Base-by-base conservation (phyloP, 208 protist species). In the Crithidia bombi region DNA sequence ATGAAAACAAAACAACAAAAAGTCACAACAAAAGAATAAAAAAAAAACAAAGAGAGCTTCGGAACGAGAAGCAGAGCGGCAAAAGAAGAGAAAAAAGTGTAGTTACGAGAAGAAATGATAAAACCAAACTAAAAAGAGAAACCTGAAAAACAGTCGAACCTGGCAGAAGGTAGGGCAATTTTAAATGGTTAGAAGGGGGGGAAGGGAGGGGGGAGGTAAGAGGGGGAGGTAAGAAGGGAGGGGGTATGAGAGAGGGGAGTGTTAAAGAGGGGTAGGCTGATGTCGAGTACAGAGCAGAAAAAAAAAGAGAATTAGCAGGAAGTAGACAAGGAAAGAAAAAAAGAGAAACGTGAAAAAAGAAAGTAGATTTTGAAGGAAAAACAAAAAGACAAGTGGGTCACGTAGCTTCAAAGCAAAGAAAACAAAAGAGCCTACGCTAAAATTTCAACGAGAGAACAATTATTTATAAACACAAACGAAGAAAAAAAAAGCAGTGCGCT, bases 21-120 rank as follows among this genome's bases (percentile, higher is more conserved):
- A 41, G 38, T 15, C 38, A 41, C 10, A 15, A 15, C 5, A 17
- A 52, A 52, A 52, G 21, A 25, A 6, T 21, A 4, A 65, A 25
- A 59, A 51, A 54, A 36, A n/a, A 43, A 55, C 26, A 49, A 63
- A 54, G 57, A 2, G 10, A 30, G 47, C 14, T 7, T 11, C 44
- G 7, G 14, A 49, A 47, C n/a, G n/a, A n/a, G n/a, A n/a, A n/a
- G n/a, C n/a, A n/a, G n/a, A n/a, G n/a, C n/a, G n/a, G n/a, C n/a
- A n/a, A n/a, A n/a, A n/a, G n/a, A n/a, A n/a, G n/a, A n/a, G n/a
- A n/a, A n/a, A n/a, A n/a, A n/a, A n/a, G n/a, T n/a, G n/a, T n/a
- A n/a, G n/a, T n/a, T n/a, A n/a, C n/a, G n/a, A n/a, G n/a, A n/a
- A n/a, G n/a, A n/a, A n/a, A n/a, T n/a, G n/a, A n/a, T n/a, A n/a